These are phyloP conservation scores for Penicillium herquei DNA, from an alignment of 495 filamentous ascomycete species.

Conservation along the genomic window DNA sequence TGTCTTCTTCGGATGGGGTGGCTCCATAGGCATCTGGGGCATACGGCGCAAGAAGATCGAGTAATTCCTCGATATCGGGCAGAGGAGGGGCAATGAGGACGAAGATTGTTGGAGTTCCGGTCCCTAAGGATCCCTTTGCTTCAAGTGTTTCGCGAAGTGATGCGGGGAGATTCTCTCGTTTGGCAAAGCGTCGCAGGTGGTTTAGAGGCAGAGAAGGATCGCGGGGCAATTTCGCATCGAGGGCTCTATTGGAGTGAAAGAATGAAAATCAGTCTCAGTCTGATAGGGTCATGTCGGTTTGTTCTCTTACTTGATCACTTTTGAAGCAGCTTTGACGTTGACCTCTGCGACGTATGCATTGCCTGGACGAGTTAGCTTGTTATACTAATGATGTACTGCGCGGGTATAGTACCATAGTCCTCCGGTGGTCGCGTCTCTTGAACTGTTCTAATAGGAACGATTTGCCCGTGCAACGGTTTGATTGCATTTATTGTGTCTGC, in stretches of 20 bases:
- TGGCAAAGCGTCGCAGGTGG: constrained; percentile 82
- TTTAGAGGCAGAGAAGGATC: constrained; percentile 58
- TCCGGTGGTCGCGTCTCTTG: constrained; percentile 41
- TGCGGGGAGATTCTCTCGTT: constrained; percentile 63
- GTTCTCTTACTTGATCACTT: constrained; percentile 44
- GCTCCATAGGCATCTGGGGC: constrained; percentile 12
- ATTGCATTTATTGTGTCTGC: constrained; percentile 22
- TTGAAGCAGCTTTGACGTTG: constrained; percentile 43
- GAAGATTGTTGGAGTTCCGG: constrained; percentile 27
- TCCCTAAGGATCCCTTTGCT: constrained; percentile 10
- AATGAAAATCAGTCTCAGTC: not conserved
- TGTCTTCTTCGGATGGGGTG: not conserved
- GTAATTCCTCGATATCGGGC: constrained; percentile 26
- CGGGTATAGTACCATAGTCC: constrained; percentile 34
- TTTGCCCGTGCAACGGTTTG: constrained; percentile 29
- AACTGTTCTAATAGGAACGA: constrained; percentile 38
- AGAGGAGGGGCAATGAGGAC: constrained; percentile 39
- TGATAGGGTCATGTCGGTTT: not conserved
- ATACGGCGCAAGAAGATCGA: constrained; percentile 36
- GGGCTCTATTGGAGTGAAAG: constrained; percentile 23
- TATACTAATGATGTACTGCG: not conserved
- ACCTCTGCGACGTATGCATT: constrained; percentile 46
- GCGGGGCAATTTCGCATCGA: constrained; percentile 50
- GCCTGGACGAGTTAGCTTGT: constrained; percentile 23
- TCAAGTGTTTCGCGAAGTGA: constrained; percentile 35